A percentile compares a stretch with the other conserved stretches of the same genome.
phyloP scores from a whole-genome alignment of 495 filamentous ascomycete genomes.

The Xylona heveae region DNA sequence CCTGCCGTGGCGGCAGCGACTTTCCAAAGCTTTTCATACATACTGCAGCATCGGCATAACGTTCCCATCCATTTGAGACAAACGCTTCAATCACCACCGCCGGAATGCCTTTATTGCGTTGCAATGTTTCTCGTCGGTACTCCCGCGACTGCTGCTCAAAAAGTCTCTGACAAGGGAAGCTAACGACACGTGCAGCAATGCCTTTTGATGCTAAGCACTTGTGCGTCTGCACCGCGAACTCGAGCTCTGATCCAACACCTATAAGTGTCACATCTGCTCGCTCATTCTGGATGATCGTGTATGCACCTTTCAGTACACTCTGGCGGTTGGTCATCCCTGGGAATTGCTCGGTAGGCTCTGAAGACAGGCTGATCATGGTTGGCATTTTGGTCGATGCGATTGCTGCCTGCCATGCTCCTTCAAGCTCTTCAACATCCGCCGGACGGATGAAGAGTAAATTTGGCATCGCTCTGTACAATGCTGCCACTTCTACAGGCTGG shows the following conservation, averaged over 20 bases:
- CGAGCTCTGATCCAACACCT: conserved; percentile 15
- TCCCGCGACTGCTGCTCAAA: conserved; percentile 28
- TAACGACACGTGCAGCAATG: conserved; percentile 26
- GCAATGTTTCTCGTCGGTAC: conserved; percentile 23
- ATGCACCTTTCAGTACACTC: conserved; percentile 13
- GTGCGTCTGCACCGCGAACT: conserved; percentile 11
- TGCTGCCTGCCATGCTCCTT: conserved; percentile 30
- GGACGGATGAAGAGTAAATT: conserved; percentile 37
- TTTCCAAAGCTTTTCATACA: conserved; percentile 25
- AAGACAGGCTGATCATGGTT: conserved; percentile 12
- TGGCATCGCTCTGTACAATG: conserved; percentile 37
- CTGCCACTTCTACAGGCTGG: conserved; percentile 34
- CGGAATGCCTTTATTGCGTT: conserved; percentile 17
- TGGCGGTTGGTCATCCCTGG: conserved; percentile 8
- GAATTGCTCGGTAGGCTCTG: conserved; percentile 10
- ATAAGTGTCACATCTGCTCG: conserved; percentile 15
- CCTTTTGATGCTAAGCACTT: conserved; percentile 13
- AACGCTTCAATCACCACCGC: conserved; percentile 33
- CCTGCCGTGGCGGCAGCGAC: too few species aligned
- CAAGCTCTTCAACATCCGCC: conserved; percentile 31
- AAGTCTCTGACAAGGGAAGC: conserved; percentile 30
- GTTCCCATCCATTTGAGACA: conserved; percentile 32
- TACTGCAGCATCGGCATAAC: conserved; percentile 31
- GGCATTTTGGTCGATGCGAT: conserved; percentile 21
- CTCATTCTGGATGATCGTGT: conserved; percentile 14